phyloP scores from a whole-genome alignment of 2,329 filamentous ascomycete genomes.

The Fusarium mangiferae region DNA sequence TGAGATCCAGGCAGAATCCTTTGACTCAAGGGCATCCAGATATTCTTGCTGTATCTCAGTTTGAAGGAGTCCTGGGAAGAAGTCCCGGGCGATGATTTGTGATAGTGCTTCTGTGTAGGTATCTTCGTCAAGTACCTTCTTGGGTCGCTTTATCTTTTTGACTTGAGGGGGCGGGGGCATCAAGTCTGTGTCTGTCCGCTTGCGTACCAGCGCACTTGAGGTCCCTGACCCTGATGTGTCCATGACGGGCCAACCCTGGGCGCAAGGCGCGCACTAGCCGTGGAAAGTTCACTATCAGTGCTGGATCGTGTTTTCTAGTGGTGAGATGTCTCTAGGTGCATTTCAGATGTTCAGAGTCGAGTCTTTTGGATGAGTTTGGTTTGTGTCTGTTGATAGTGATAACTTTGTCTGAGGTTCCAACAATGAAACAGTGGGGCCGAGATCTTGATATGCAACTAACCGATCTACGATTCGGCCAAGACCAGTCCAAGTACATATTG shows the following conservation, averaged over 20 bases:
- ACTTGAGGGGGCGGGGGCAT: constrained; percentile 89
- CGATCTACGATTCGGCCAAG: constrained; percentile 15
- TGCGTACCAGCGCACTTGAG: constrained; percentile 72
- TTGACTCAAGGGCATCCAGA: constrained; percentile 87
- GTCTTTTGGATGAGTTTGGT: neutral
- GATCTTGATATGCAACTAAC: constrained; percentile 41
- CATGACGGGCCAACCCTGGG: constrained; percentile 46
- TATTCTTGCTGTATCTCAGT: constrained; percentile 91
- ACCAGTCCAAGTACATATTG: neutral
- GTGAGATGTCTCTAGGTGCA: neutral
- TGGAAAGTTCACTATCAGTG: neutral
- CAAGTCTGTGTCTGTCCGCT: constrained; percentile 73
- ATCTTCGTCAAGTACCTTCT: constrained; percentile 91
- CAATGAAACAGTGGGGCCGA: constrained; percentile 18
- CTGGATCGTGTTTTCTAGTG: neutral
- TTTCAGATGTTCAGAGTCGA: neutral
- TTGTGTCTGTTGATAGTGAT: neutral
- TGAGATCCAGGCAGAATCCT: constrained; percentile 85
- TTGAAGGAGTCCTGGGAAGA: constrained; percentile 91
- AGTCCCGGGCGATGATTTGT: constrained; percentile 95
- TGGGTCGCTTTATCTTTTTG: constrained; percentile 92
- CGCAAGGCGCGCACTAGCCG: neutral
- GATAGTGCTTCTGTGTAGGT: constrained; percentile 90
- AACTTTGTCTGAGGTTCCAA: neutral
- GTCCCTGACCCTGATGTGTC: constrained; percentile 44